phyloP scores from a whole-genome alignment of 164 flowering plant genomes.

The Vitis rotundifolia region DNA sequence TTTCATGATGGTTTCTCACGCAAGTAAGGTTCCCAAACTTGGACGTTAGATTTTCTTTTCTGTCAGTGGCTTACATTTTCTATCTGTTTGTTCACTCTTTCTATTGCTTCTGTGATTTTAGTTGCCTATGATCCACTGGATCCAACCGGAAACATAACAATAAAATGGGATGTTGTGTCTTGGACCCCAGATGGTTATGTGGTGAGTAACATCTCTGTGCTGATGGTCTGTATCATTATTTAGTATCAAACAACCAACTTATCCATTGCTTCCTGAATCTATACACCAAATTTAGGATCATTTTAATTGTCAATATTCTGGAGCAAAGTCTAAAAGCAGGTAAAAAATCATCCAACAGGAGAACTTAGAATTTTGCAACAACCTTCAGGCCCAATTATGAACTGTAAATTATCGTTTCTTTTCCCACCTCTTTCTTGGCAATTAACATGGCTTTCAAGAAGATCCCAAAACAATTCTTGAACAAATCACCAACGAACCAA shows the following conservation, averaged over 20 bases:
- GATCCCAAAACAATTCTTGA: neutral
- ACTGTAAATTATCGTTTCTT: neutral
- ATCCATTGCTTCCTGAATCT: no score
- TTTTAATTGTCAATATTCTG: no score
- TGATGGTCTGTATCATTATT: no score
- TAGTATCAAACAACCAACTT: no score
- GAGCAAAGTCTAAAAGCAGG: no score
- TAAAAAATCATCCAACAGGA: no score
- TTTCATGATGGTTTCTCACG: slow-evolving; percentile 15
- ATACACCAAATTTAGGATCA: no score
- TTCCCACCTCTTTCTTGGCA: neutral
- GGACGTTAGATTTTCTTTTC: neutral
- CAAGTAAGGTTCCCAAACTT: slow-evolving; percentile 23
- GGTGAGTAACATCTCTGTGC: slow-evolving; percentile 23
- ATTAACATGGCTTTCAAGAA: neutral
- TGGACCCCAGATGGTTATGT: slow-evolving; percentile 65
- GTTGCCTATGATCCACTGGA: slow-evolving; percentile 55
- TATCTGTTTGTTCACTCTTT: no score
- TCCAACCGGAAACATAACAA: slow-evolving; percentile 56
- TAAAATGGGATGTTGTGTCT: slow-evolving; percentile 54
- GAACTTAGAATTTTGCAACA: no score
- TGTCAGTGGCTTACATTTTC: neutral
- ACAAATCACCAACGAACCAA: neutral
- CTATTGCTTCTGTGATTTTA: slow-evolving; percentile 6
- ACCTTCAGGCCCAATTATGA: no score